These are phyloP conservation scores for Pseudopediastrum boryanum DNA, from an alignment of 139 green algal species.

Conservation along the genomic window DNA sequence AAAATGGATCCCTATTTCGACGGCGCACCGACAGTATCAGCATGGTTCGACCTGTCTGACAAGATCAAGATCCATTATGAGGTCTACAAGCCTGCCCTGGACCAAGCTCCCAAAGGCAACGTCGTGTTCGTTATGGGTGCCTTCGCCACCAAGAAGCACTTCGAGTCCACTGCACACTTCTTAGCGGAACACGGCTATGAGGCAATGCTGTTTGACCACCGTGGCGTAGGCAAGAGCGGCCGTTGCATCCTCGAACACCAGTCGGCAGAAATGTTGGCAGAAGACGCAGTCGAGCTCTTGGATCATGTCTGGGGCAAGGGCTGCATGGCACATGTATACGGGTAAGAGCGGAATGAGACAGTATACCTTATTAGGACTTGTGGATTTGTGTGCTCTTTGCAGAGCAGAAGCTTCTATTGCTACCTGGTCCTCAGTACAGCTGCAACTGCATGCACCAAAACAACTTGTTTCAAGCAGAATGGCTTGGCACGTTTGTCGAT, in stretches of 20 bases:
- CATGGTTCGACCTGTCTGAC: neutral
- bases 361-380: neutral
- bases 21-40: neutral
- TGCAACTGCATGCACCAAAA: neutral
- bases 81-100: slow-evolving; percentile 1
- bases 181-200: slow-evolving; percentile 22
- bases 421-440: neutral
- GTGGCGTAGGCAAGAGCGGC: slow-evolving; percentile 15
- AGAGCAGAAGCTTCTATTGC: neutral
- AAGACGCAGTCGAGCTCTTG: slow-evolving; percentile 3
- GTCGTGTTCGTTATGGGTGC: slow-evolving; percentile 37
- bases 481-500: neutral
- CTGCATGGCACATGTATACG: slow-evolving; percentile 21
- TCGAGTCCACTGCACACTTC: neutral
- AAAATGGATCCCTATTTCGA: slow-evolving; percentile 13
- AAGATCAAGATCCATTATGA: slow-evolving; percentile 11
- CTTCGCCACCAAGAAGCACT: slow-evolving; percentile 19
- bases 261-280: slow-evolving; percentile 15
- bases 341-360: slow-evolving; percentile 2
- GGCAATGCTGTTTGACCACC: slow-evolving; percentile 31
- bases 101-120: neutral
- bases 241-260: slow-evolving; percentile 10
- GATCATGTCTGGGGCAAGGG: slow-evolving; percentile 6
- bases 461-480: neutral
- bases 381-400: neutral